phyloP scores from a whole-genome alignment of 192 early-diverging fungal genomes.

The Allomyces macrogynus region DNA sequence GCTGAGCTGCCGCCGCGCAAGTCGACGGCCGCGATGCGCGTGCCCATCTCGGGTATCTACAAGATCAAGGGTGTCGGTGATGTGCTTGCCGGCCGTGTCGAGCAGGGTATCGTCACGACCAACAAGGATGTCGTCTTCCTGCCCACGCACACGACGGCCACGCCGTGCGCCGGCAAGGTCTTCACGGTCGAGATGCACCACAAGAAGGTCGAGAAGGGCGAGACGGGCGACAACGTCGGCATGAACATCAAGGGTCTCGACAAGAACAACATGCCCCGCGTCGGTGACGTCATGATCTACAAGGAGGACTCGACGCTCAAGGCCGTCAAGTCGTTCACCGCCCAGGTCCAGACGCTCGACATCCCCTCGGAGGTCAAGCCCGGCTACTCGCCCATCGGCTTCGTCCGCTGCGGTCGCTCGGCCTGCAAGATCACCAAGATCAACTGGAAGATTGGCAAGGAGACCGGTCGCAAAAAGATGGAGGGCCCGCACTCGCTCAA shows the following conservation, averaged over 20 bases:
- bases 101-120: conserved; percentile 77
- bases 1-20: conserved; percentile 79
- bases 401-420: conserved; percentile 93
- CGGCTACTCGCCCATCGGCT: conserved; percentile 86
- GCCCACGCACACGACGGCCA: not conserved
- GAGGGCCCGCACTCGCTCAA: conserved; percentile 89
- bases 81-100: conserved; percentile 92
- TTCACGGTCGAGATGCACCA: conserved; percentile 89
- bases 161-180: not conserved
- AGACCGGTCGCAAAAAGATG: conserved; percentile 81
- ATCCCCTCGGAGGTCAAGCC: conserved; percentile 81
- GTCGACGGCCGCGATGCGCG: conserved; percentile 85
- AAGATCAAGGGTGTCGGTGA: conserved; percentile 95
- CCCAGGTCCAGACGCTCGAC: conserved; percentile 92
- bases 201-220: conserved; percentile 69
- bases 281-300: conserved; percentile 88
- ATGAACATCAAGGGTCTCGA: conserved; percentile 98
- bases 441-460: conserved; percentile 83
- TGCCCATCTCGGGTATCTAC: conserved; percentile 96
- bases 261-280: conserved; percentile 81
- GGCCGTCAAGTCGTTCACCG: conserved; percentile 70
- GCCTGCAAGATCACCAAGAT: conserved; percentile 90
- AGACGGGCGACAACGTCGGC: conserved; percentile 93
- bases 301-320: conserved; percentile 94
- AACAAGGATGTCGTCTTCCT: conserved; percentile 1